Evolutionary conservation across 2,329 filamentous ascomycete genomes (phyloP).

Genomic region (Hymenoscyphus salicellus): DNA sequence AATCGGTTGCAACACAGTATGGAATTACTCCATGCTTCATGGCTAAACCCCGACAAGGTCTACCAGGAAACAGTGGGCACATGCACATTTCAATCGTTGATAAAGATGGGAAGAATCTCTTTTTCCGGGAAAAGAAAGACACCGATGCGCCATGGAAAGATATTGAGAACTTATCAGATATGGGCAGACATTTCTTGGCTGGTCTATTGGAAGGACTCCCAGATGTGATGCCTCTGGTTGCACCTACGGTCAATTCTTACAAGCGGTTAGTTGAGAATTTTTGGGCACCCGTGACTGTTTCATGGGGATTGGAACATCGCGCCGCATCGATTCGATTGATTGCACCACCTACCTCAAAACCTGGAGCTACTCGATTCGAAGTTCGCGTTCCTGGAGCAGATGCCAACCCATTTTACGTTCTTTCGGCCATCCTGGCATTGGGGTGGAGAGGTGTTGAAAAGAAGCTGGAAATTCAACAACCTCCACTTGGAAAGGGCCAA

Average conservation of each 20-base stretch:
- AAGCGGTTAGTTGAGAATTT: conserved; percentile 98
- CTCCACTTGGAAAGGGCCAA: conserved; percentile 81
- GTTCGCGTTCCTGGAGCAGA: conserved; percentile 93
- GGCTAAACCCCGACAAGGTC: conserved; percentile 88
- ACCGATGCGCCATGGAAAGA: conserved; percentile 70
- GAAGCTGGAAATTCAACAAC: conserved; percentile 77
- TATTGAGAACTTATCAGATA: conserved; percentile 75
- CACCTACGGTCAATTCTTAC: conserved; percentile 95
- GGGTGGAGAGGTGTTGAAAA: conserved; percentile 92
- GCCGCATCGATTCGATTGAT: conserved; percentile 89
- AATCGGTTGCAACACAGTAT: conserved; percentile 80
- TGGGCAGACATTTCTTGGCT: conserved; percentile 89
- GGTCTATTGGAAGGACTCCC: conserved; percentile 85
- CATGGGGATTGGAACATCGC: conserved; percentile 93
- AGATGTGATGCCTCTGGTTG: conserved; percentile 92
- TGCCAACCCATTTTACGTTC: conserved; percentile 81
- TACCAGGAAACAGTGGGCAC: conserved; percentile 93
- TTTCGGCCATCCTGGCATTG: conserved; percentile 80
- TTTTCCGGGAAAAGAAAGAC: conserved; percentile 71
- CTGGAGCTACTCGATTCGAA: conserved; percentile 87
- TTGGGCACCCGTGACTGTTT: conserved; percentile 97
- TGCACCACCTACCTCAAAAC: conserved; percentile 77
- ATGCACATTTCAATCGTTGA: conserved; percentile 91
- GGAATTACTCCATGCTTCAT: conserved; percentile 97
- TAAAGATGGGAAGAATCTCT: conserved; percentile 75